Evolutionary conservation across 306 rosid genomes (phyloP), one percentile per base, ranked within the genome.

Genomic region (Urtica urens): DNA sequence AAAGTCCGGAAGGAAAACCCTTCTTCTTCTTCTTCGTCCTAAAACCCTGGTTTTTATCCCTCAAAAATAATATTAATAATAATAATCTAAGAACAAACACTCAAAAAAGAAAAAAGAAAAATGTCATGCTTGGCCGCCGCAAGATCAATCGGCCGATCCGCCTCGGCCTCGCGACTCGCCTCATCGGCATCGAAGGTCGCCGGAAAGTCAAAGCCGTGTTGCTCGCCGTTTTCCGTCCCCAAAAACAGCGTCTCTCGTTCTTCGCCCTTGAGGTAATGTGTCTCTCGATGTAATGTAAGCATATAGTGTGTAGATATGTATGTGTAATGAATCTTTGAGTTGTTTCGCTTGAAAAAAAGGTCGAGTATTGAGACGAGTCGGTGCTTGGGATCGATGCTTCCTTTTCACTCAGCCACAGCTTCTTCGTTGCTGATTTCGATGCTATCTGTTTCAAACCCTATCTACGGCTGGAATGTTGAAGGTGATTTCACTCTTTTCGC

Each of bases 401-500:
- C 99, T 2, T 83, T 76, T 49, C 94, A 90, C 76, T 72, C 81
- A 2, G 92, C 81, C 26, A 85, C 94, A 1, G 95, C 99, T 52
- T 84, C 95, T 26, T 90, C 99, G 52, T 77, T 90, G 78, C 76
- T 90, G 43, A 85, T 70, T 44, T 90, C 95, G 24, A 81, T 84
- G 95, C 87, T 90, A 23, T 84, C 94, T 20, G 82, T 72, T 14
- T 81, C 94, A 56, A 63, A 72, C 60, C 78, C 86, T 30, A 63
- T 80, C 9, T 74, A 60, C 40, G 80, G 79, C 64, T 90, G 99
- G 99, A 81, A 75, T 34, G 62, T 76, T 38, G 94, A 90, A 74
- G 95, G 95, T 90, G 72, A 29, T 59, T 56, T 6, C 10, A 7
- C 23, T 27, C 7, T 28, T 16, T 48, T 8, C n/a, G n/a, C 12